phyloP scores from a whole-genome alignment of 805 yeast species.

The Saccharomyces mikatae region DNA sequence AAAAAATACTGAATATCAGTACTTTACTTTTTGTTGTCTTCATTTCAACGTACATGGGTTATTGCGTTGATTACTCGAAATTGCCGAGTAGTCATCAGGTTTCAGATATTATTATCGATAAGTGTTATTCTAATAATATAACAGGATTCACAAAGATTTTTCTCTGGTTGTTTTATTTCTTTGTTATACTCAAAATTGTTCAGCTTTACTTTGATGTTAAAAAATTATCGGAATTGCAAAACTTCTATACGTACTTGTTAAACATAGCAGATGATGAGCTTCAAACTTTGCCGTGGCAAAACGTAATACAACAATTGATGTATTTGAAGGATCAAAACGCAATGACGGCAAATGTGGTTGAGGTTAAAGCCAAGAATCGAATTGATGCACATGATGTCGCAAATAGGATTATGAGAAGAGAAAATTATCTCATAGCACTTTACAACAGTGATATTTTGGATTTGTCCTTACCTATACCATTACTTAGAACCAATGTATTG shows the following conservation, averaged over 20 bases:
- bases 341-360: conserved; percentile 39
- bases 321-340: conserved; percentile 74
- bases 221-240: conserved; percentile 62
- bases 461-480: conserved; percentile 50
- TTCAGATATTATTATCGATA: conserved; percentile 32
- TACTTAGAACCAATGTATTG: conserved; percentile 37
- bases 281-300: conserved; percentile 90
- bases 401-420: conserved; percentile 90
- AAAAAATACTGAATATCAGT: conserved; percentile 56
- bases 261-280: conserved; percentile 71
- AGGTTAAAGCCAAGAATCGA: conserved; percentile 61
- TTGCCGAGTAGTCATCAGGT: conserved; percentile 29
- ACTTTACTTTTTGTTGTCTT: conserved; percentile 74
- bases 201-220: conserved; percentile 57
- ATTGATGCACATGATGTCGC: conserved; percentile 92
- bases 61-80: conserved; percentile 66
- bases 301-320: conserved; percentile 70
- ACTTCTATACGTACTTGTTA: conserved; percentile 66
- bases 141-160: conserved; percentile 48
- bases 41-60: conserved; percentile 68
- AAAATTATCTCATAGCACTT: conserved; percentile 85
- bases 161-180: conserved; percentile 51
- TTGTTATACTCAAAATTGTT: conserved; percentile 43
- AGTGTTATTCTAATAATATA: conserved; percentile 36
- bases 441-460: conserved; percentile 71